These are phyloP conservation scores for Gossypium trilobum DNA, from an alignment of 441 rosid species.

Conservation along the genomic window DNA sequence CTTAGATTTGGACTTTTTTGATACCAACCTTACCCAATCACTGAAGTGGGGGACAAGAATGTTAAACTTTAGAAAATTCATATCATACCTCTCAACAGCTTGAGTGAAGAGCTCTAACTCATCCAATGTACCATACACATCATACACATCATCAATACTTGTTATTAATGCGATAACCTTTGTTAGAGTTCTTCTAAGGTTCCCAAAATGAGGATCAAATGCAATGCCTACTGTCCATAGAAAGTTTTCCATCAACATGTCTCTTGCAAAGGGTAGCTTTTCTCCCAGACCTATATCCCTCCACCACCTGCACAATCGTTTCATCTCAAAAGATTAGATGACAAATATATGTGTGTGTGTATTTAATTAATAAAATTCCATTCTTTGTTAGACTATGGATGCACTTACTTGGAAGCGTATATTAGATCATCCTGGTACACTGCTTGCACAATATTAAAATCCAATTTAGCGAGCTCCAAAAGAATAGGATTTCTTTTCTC, in stretches of 20 bases:
- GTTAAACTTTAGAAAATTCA: too few relatives aligned
- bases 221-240: neutral
- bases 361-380: too few relatives aligned
- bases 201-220: neutral
- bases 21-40: too few relatives aligned
- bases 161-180: neutral
- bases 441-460: constrained; percentile 28
- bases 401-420: constrained; percentile 4
- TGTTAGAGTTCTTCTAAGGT: neutral
- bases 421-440: constrained; percentile 29
- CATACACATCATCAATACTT: neutral
- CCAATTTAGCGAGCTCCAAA: constrained; percentile 25
- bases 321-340: too few relatives aligned
- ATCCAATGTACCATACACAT: neutral
- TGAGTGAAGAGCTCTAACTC: neutral
- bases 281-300: neutral
- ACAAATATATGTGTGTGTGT: too few relatives aligned
- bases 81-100: neutral
- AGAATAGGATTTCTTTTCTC: constrained; percentile 11
- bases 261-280: neutral
- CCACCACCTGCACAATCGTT: constrained; percentile 1
- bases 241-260: neutral
- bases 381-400: too few relatives aligned
- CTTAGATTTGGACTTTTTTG: too few relatives aligned
- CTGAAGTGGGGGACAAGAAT: too few relatives aligned